These are phyloP conservation scores for Yamadazyma endophytica DNA, from an alignment of 805 yeast genomes.

Conservation along the genomic window DNA sequence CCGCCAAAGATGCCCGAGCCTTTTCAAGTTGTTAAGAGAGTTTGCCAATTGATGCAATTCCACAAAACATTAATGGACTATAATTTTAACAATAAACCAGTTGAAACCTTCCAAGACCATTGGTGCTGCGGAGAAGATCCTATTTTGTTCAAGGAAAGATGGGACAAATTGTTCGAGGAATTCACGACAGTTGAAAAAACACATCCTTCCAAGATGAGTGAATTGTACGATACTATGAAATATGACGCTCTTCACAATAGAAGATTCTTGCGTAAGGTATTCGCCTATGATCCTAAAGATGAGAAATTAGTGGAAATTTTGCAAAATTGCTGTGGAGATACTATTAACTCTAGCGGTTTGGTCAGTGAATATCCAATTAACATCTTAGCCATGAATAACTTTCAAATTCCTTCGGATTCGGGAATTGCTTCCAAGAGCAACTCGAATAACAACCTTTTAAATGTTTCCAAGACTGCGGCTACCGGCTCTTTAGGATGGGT, in stretches of 20 bases:
- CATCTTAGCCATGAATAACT: conserved; percentile 70
- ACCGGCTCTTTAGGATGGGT: conserved; percentile 79
- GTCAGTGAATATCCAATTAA: conserved; percentile 73
- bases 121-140: conserved; percentile 99
- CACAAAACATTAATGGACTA: conserved; percentile 80
- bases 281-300: conserved; percentile 55
- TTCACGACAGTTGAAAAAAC: conserved; percentile 91
- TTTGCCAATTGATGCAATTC: conserved; percentile 91
- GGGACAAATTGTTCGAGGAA: conserved; percentile 95
- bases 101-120: conserved; percentile 60
- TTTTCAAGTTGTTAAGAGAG: conserved; percentile 86
- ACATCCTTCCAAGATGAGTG: conserved; percentile 95
- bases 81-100: conserved; percentile 67
- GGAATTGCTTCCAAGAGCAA: conserved; percentile 17
- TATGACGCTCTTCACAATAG: conserved; percentile 96
- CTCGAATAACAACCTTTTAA: conserved; percentile 19
- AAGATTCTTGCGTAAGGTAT: conserved; percentile 78
- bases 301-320: conserved; percentile 28
- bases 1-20: conserved; percentile 99
- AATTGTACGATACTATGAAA: conserved; percentile 96
- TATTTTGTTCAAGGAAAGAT: conserved; percentile 80
- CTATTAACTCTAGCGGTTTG: conserved; percentile 47
- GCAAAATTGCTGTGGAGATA: conserved; percentile 39
- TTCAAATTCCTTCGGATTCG: conserved; percentile 47
- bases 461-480: conserved; percentile 22